phyloP scores from a whole-genome alignment of 164 flowering plant species.

The Litsea cubeba region DNA sequence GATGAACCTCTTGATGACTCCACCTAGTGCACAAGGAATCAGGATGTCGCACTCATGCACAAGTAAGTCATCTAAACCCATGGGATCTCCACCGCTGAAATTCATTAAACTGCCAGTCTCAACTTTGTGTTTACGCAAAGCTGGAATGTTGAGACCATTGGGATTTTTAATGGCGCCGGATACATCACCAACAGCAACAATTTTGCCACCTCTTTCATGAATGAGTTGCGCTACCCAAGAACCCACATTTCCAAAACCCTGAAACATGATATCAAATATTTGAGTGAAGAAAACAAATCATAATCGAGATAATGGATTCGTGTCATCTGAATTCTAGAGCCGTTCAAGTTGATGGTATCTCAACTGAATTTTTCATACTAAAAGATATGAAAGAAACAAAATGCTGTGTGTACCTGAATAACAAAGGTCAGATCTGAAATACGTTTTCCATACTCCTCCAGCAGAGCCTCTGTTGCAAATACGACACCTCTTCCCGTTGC shows the following conservation, averaged over 20 bases:
- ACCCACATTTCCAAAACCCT: conserved; percentile 89
- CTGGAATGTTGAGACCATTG: conserved; percentile 55
- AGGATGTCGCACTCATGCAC: conserved; percentile 79
- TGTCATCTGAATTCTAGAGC: too few species aligned
- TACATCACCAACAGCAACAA: conserved; percentile 69
- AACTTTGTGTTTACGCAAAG: conserved; percentile 50
- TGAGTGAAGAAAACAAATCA: background rate
- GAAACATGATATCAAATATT: background rate
- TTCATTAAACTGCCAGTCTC: conserved; percentile 33
- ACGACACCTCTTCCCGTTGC: conserved; percentile 87
- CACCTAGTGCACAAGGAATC: conserved; percentile 82
- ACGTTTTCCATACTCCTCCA: conserved; percentile 67
- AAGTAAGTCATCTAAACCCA: conserved; percentile 57
- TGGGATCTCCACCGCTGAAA: conserved; percentile 57
- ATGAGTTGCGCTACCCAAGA: conserved; percentile 73
- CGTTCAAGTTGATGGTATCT: too few species aligned
- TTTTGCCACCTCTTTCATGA: conserved; percentile 69
- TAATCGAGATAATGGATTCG: background rate
- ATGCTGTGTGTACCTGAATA: conserved; percentile 23
- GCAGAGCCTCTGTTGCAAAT: conserved; percentile 67
- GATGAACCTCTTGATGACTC: conserved; percentile 62
- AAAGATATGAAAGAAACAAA: background rate
- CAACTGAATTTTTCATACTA: too few species aligned
- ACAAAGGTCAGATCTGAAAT: conserved; percentile 39
- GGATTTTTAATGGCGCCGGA: conserved; percentile 59